Percentiles rank a stretch among this genome's conserved stretches.
phyloP scores from a whole-genome alignment of 2,329 filamentous ascomycete genomes.

The Acarospora socialis region DNA sequence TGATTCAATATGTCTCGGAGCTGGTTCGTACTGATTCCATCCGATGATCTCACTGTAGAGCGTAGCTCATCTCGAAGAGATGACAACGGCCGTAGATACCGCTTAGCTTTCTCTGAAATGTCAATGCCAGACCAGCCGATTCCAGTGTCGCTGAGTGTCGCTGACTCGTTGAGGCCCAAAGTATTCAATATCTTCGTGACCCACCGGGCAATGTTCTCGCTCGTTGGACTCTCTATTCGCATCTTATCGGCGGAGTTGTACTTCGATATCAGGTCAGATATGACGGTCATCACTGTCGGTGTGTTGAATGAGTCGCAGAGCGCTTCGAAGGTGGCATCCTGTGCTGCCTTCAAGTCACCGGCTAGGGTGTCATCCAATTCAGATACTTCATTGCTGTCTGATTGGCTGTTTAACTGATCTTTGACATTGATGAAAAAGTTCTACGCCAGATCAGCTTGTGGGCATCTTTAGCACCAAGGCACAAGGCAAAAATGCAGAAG shows the following conservation, averaged over 20 bases:
- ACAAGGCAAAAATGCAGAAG: too few relatives aligned
- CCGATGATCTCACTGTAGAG: constrained; percentile 37
- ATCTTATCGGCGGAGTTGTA: constrained; percentile 47
- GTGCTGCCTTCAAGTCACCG: constrained; percentile 37
- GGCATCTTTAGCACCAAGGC: too few relatives aligned
- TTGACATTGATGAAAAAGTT: constrained; percentile 50
- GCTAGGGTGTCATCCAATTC: constrained; percentile 28
- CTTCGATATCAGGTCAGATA: constrained; percentile 62
- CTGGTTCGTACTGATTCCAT: constrained; percentile 25
- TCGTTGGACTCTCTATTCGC: constrained; percentile 1
- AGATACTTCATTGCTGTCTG: constrained; percentile 8
- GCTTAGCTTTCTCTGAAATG: constrained; percentile 43
- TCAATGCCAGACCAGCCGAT: constrained; percentile 54
- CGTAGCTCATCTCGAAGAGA: constrained; percentile 44
- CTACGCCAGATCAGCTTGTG: constrained; percentile 1
- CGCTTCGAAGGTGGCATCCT: constrained; percentile 46
- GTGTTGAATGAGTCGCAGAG: constrained; percentile 83
- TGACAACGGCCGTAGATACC: constrained; percentile 46
- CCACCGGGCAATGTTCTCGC: constrained; percentile 47
- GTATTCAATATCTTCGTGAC: constrained; percentile 72
- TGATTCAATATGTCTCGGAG: constrained; percentile 22
- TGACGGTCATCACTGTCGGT: constrained; percentile 59
- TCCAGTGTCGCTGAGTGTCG: constrained; percentile 22
- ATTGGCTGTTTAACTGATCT: constrained; percentile 22
- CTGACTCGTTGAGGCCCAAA: constrained; percentile 52